A percentile compares a stretch with the other conserved stretches of the same genome.
Evolutionary conservation across 2,329 filamentous ascomycete species (phyloP).

Genomic region (Talaromyces sp.): DNA sequence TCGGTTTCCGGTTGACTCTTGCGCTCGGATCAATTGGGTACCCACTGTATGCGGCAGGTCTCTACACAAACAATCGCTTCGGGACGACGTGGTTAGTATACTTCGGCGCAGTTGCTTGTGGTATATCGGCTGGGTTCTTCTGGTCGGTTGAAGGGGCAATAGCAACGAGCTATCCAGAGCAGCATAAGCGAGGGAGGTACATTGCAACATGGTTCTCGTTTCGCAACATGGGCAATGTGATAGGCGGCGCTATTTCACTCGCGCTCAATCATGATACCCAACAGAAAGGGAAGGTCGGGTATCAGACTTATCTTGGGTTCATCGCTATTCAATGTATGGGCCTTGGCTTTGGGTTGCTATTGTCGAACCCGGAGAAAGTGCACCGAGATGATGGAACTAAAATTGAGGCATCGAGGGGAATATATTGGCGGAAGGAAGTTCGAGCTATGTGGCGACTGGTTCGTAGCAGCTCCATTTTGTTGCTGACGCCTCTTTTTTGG

Average conservation of each 20-base stretch:
- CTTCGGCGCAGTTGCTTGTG: conserved; percentile 46
- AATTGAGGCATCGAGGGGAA: conserved; percentile 21
- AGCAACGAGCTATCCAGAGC: conserved; percentile 45
- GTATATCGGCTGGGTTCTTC: conserved; percentile 46
- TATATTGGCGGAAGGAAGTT: conserved; percentile 32
- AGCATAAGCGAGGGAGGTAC: conserved; percentile 42
- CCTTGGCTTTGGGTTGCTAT: conserved; percentile 41
- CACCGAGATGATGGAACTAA: conserved; percentile 38
- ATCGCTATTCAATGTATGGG: conserved; percentile 42
- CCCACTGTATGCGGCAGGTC: conserved; percentile 42
- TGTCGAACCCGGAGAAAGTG: conserved; percentile 45
- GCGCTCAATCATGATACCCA: conserved; percentile 45
- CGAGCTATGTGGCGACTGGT: conserved; percentile 38
- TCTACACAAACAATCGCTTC: conserved; percentile 42
- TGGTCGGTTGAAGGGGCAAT: conserved; percentile 50
- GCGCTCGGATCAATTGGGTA: conserved; percentile 39
- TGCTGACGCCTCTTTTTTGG: conserved; percentile 46
- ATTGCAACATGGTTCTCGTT: conserved; percentile 41
- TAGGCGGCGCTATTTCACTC: conserved; percentile 49
- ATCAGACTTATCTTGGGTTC: conserved; percentile 35
- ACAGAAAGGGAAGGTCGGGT: conserved; percentile 44
- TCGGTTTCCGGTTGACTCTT: conserved; percentile 37
- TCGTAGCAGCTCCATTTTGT: conserved; percentile 42
- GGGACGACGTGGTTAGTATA: conserved; percentile 45
- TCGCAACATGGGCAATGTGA: conserved; percentile 50